A percentile compares a stretch with the other conserved stretches of the same genome.
Evolutionary conservation across 2,329 filamentous ascomycete species (phyloP).

Genomic region (Colletotrichum noveboracense): DNA sequence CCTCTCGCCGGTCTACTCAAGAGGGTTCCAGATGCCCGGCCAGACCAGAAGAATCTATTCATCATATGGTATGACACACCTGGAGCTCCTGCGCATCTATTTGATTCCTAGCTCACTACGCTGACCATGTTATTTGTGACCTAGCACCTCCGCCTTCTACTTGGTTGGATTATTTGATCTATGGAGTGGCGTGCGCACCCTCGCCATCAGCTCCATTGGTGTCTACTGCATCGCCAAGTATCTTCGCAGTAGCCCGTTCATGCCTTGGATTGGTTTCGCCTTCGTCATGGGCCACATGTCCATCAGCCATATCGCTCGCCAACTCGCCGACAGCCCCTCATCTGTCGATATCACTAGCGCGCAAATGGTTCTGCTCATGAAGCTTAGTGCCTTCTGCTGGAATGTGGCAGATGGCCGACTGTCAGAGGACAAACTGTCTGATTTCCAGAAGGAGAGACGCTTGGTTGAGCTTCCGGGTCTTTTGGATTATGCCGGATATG

Average conservation of each 20-base stretch:
- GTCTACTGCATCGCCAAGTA: conserved; percentile 85
- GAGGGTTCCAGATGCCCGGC: conserved; percentile 83
- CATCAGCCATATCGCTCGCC: conserved; percentile 83
- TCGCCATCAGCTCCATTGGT: conserved; percentile 79
- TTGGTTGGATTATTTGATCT: conserved; percentile 92
- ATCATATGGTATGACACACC: conserved; percentile 67
- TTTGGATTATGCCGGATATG: conserved; percentile 86
- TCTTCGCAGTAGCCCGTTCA: conserved; percentile 80
- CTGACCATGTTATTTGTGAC: neutral
- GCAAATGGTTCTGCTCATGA: conserved; percentile 99
- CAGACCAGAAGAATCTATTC: conserved; percentile 87
- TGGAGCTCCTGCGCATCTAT: neutral
- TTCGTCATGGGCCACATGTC: conserved; percentile 98
- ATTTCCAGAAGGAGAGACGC: conserved; percentile 83
- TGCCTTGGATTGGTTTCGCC: conserved; percentile 96
- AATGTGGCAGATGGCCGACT: conserved; percentile 93
- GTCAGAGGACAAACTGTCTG: conserved; percentile 79
- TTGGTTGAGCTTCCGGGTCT: conserved; percentile 76
- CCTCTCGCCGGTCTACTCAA: conserved; percentile 89
- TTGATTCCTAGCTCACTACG: neutral
- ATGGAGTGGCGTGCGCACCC: conserved; percentile 81
- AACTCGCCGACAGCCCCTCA: conserved; percentile 69
- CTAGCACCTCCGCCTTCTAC: conserved; percentile 84
- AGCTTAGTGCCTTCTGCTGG: conserved; percentile 96
- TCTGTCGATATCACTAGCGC: conserved; percentile 88